Evolutionary conservation across 2,329 filamentous ascomycete genomes (phyloP).

Genomic region (Blastomyces parvus): DNA sequence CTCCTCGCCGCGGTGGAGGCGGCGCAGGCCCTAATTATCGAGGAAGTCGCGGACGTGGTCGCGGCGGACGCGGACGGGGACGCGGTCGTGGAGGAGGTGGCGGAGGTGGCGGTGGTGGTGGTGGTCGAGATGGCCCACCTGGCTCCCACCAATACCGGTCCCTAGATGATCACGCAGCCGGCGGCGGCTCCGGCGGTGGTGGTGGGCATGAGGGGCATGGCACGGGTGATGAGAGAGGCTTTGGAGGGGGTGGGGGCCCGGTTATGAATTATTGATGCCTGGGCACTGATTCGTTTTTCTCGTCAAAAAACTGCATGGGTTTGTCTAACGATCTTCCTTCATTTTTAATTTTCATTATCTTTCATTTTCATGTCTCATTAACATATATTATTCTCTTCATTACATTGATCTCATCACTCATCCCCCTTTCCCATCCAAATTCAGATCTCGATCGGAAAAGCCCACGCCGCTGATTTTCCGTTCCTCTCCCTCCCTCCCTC

Average conservation of each 20-base stretch:
- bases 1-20: neutral
- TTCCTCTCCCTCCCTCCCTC: no score
- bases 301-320: neutral
- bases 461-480: no score
- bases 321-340: neutral
- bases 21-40: slow-evolving; percentile 16
- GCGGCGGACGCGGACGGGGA: slow-evolving; percentile 32
- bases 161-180: slow-evolving; percentile 50
- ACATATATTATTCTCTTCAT: neutral
- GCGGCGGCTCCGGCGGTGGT: slow-evolving; percentile 8
- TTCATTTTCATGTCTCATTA: neutral
- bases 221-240: slow-evolving; percentile 23
- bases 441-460: no score
- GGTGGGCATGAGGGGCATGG: slow-evolving; percentile 22
- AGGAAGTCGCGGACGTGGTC: slow-evolving; percentile 29
- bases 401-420: neutral
- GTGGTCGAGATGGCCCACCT: slow-evolving; percentile 27
- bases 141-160: slow-evolving; percentile 53
- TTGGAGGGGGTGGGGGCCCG: slow-evolving; percentile 21
- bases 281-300: neutral
- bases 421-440: neutral
- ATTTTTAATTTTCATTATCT: neutral
- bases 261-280: slow-evolving; percentile 33
- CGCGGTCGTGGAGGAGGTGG: slow-evolving; percentile 30
- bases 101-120: slow-evolving; percentile 35